These are phyloP conservation scores for Ostreobium quekettii DNA, from an alignment of 139 green algal genomes.

Conservation along the genomic window DNA sequence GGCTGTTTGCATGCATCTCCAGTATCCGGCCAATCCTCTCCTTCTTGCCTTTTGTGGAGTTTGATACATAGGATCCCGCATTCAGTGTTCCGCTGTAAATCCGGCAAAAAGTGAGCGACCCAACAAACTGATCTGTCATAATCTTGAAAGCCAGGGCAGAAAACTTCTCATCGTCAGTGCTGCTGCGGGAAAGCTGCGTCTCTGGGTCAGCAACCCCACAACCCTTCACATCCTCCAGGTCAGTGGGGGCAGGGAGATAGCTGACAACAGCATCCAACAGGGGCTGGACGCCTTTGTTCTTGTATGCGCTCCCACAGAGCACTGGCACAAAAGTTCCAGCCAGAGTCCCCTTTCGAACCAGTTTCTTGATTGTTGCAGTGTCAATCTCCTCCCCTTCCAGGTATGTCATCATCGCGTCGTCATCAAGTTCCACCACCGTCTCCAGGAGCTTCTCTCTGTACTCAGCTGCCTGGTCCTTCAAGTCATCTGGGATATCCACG, in stretches of 20 bases:
- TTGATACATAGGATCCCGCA: conserved; percentile 80
- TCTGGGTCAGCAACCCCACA: conserved; percentile 56
- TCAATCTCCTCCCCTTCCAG: conserved; percentile 50
- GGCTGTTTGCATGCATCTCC: conserved; percentile 98
- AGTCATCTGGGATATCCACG: conserved; percentile 79
- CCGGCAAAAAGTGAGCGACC: conserved; percentile 90
- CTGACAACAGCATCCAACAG: conserved; percentile 92
- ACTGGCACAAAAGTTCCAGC: conserved; percentile 81
- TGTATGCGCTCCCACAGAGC: conserved; percentile 94
- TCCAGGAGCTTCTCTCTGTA: conserved; percentile 88
- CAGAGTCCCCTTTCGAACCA: conserved; percentile 92
- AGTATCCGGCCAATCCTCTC: conserved; percentile 95
- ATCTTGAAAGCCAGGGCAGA: conserved; percentile 98
- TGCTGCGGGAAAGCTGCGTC: conserved; percentile 59
- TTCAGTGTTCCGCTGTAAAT: conserved; percentile 78
- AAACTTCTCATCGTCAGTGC: conserved; percentile 81
- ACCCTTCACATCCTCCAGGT: conserved; percentile 39
- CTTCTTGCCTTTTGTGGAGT: conserved; percentile 92
- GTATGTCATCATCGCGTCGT: conserved; percentile 45
- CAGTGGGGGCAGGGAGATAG: conserved; percentile 86
- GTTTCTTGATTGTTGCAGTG: conserved; percentile 59
- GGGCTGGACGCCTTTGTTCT: conserved; percentile 99
- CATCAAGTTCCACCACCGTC: conserved; percentile 71
- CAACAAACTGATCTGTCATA: conserved; percentile 94
- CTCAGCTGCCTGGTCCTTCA: conserved; percentile 73